These are phyloP conservation scores for Candida rishiriensis DNA, from an alignment of 805 yeast genomes.

Conservation along the genomic window DNA sequence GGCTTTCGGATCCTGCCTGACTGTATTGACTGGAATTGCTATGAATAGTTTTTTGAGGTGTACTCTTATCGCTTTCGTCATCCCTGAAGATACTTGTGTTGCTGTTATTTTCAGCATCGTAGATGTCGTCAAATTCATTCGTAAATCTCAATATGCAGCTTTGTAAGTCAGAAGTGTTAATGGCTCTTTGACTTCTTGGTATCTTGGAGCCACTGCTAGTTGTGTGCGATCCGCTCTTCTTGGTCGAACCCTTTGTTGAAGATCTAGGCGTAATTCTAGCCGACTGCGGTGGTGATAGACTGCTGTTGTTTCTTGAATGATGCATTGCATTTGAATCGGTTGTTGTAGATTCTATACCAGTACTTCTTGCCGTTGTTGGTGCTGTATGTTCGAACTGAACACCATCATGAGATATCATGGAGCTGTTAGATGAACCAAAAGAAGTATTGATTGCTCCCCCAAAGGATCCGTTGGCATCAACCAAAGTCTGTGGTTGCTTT, in stretches of 20 bases:
- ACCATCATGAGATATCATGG: conserved; percentile 2
- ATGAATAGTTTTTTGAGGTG: not conserved
- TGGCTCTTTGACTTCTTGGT: conserved; percentile 23
- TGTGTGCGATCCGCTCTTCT: conserved; percentile 5
- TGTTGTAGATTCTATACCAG: not conserved
- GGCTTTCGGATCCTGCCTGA: too few species aligned
- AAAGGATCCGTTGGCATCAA: conserved; percentile 26
- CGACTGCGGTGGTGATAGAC: not conserved
- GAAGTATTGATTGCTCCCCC: conserved; percentile 16
- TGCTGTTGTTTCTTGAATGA: not conserved
- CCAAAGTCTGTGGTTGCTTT: conserved; percentile 32
- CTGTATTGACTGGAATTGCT: too few species aligned
- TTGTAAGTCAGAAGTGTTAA: conserved; percentile 37
- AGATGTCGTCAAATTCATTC: conserved; percentile 37
- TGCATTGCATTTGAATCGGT: not conserved
- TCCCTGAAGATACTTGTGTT: conserved; percentile 28
- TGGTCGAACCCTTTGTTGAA: conserved; percentile 4
- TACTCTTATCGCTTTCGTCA: conserved; percentile 5
- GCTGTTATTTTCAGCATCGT: conserved; percentile 23
- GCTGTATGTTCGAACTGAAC: not conserved
- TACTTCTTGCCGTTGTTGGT: conserved; percentile 1
- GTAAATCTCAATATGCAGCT: conserved; percentile 36
- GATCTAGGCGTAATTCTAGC: conserved; percentile 11
- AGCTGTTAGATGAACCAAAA: conserved; percentile 13
- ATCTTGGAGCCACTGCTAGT: conserved; percentile 14